Percentiles rank a stretch among this genome's conserved stretches.
Conservation (phyloP, 345 rosid species). For the Citrus australasica region DNA sequence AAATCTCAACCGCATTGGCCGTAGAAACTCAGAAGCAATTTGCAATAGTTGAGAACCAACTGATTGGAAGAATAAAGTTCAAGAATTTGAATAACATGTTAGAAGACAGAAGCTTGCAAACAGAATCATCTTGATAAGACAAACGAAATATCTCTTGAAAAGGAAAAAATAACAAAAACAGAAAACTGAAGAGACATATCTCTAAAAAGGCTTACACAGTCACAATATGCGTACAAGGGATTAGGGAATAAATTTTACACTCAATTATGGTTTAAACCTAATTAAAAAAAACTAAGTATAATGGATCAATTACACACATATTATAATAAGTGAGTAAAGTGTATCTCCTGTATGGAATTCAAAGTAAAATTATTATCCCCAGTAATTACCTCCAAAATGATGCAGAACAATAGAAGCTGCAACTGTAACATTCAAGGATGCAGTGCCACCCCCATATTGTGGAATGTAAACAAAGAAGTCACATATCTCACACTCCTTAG, state of each 20-base stretch:
- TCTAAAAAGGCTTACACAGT: neutral
- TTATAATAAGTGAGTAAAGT: neutral
- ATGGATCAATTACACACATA: neutral
- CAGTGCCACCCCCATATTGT: slow-evolving; percentile 91
- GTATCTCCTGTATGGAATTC: neutral
- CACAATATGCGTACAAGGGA: neutral
- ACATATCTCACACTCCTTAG: slow-evolving; percentile 87
- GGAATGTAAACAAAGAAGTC: slow-evolving; percentile 92
- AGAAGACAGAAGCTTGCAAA: neutral
- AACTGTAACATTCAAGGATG: slow-evolving; percentile 89
- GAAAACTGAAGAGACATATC: neutral
- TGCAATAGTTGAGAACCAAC: neutral
- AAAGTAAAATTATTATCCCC: neutral
- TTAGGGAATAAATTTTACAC: neutral
- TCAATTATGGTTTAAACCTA: neutral
- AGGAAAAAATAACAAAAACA: too few relatives aligned
- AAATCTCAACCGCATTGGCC: neutral
- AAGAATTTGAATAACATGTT: neutral
- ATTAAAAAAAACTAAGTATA: neutral
- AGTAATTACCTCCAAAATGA: slow-evolving; percentile 80
- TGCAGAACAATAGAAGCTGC: slow-evolving; percentile 96
- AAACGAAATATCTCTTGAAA: neutral
- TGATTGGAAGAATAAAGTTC: neutral
- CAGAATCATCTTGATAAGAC: neutral
- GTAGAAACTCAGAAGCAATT: neutral